Conservation (phyloP, 2,329 filamentous ascomycete genomes). For the Endoconidiophora polonica region DNA sequence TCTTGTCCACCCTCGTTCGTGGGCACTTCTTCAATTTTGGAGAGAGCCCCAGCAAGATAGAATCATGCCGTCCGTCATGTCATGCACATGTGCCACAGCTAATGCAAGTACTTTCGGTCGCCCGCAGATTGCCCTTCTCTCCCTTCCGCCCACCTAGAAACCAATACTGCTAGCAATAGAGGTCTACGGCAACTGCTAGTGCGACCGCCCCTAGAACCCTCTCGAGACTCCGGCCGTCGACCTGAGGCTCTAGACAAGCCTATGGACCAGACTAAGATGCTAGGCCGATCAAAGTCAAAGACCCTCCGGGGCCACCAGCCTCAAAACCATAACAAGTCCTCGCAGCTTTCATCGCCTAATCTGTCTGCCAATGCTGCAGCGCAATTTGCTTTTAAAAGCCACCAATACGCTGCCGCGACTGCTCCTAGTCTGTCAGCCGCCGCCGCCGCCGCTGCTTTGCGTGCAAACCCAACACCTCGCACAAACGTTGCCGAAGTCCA, state of each 20-base stretch:
- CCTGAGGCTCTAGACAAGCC: no score
- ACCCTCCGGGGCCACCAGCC: constrained; percentile 18
- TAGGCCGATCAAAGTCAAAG: constrained; percentile 32
- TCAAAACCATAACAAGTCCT: constrained; percentile 16
- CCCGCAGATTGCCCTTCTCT: not conserved
- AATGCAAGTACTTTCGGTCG: no score
- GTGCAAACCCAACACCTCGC: constrained; percentile 59
- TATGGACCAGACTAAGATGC: constrained; percentile 26
- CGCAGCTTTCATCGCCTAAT: constrained; percentile 30
- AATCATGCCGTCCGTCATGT: not conserved
- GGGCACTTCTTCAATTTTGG: no score
- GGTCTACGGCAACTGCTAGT: no score
- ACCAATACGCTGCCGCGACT: constrained; percentile 25
- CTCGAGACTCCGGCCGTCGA: no score
- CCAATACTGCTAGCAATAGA: no score
- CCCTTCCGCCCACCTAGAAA: not conserved
- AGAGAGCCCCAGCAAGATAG: no score
- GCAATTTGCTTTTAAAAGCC: constrained; percentile 64
- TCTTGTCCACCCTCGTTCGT: not conserved
- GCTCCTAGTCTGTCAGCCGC: constrained; percentile 59
- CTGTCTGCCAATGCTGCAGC: constrained; percentile 55
- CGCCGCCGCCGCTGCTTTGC: constrained; percentile 71
- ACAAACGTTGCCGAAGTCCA: constrained; percentile 68
- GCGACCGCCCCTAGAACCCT: no score
- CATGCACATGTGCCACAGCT: no score